Conservation (phyloP, 345 rosid species). For the Murraya koenigii region DNA sequence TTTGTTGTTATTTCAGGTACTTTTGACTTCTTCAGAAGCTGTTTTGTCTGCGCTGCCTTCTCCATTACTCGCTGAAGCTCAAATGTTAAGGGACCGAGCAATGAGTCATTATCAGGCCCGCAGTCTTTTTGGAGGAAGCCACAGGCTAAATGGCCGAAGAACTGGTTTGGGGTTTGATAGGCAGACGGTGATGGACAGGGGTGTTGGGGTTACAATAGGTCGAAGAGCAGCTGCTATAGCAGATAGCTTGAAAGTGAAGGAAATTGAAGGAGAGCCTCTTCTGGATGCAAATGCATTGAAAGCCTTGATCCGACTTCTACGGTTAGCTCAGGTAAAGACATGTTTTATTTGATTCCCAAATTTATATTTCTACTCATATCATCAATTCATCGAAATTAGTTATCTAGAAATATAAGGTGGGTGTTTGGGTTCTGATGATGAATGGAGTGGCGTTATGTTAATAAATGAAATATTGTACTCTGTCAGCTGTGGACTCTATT, state of each 20-base stretch:
- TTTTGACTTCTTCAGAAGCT: slow-evolving; percentile 92
- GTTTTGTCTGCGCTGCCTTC: slow-evolving; percentile 91
- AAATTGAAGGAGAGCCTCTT: slow-evolving; percentile 88
- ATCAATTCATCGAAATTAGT: too few relatives aligned
- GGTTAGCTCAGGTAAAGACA: slow-evolving; percentile 74
- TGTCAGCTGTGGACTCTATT: neutral
- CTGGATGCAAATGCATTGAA: slow-evolving; percentile 69
- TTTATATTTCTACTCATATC: too few relatives aligned
- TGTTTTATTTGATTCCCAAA: neutral
- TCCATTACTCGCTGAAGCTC: slow-evolving; percentile 95
- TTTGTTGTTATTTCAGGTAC: slow-evolving; percentile 57
- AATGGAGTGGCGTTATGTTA: neutral
- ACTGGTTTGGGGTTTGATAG: slow-evolving; percentile 90
- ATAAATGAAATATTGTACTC: neutral
- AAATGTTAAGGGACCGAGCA: slow-evolving; percentile 93
- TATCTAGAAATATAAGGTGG: too few relatives aligned
- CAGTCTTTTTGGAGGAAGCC: slow-evolving; percentile 82
- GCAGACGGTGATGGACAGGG: slow-evolving; percentile 88
- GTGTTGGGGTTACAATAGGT: slow-evolving; percentile 84
- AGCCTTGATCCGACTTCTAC: slow-evolving; percentile 73
- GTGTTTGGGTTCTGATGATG: neutral
- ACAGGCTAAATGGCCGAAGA: slow-evolving; percentile 69
- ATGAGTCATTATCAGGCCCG: slow-evolving; percentile 98
- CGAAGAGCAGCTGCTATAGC: slow-evolving; percentile 59
- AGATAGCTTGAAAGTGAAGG: slow-evolving; percentile 69